Base-by-base conservation (phyloP, 768 basidiomycete species). In the Phylloporus rhodoxanthus region DNA sequence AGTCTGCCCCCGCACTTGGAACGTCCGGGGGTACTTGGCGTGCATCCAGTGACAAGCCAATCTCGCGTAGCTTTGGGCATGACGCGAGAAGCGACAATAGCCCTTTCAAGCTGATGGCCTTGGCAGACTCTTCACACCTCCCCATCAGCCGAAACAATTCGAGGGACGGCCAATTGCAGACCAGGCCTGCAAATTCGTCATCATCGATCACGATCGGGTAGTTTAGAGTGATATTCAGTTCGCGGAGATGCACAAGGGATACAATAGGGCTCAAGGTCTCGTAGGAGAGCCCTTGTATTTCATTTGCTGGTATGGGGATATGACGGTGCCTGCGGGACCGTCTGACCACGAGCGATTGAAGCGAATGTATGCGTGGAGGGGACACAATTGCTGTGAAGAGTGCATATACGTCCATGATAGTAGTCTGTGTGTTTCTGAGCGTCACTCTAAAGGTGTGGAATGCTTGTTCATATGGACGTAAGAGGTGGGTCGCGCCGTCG, bases 231-330 rank as follows among this genome's bases (percentile, higher is more conserved):
- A 53, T 40, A 1, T 42, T 28, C 21, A 53, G 43, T 11, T 20
- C 10, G 4, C 37, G 47, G 17, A 55, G 51, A 19, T 48, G 29
- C 8, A 38, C 21, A 11, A 55, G 30, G n/a, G 51, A 37, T n/a
- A 8, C 15, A 21, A 48, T 39, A 15, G 44, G 51, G 1, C 37
- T 25, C 5, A 45, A 43, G 4, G 23, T 53, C 11, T 49, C 29
- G 3, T 45, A 38, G 0, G 50, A 45, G 20, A 55, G 37, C n/a
- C 21, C 21, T 15, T 37, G 28, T 8, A 5, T 15, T 15, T 15
- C 30, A 8, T 1, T 19, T 25, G 8, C 25, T 3, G 19, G 28
- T 9, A 15, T 21, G 19, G 19, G 15, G 20, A 13, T 19, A 10
- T 21, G 33, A 19, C n/a, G 17, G 7, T 21, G 23, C n/a, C 15